Percentiles rank a stretch among this genome's conserved stretches.
Conservation (phyloP, 805 yeast genomes). For the Jamesozyma spencerorum region DNA sequence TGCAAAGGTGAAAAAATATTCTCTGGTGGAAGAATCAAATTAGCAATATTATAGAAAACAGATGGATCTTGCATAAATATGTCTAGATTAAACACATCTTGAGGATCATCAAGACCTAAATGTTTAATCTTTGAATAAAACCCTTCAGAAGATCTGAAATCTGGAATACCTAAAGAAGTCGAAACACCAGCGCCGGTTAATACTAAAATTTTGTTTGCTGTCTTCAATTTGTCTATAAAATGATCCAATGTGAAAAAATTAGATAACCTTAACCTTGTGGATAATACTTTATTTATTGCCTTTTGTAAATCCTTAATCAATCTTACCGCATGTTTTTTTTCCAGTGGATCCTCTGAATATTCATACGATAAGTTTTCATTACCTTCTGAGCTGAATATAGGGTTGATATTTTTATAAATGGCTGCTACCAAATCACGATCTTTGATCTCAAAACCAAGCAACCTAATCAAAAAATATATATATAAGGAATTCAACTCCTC, state of each 20-base stretch:
- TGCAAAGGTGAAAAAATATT: constrained; percentile 66
- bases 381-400: constrained; percentile 7
- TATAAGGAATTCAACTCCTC: constrained; percentile 50
- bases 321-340: constrained; percentile 38
- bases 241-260: constrained; percentile 50
- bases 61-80: constrained; percentile 69
- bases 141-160: constrained; percentile 83
- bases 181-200: constrained; percentile 92
- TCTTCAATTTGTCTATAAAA: constrained; percentile 43
- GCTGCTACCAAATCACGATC: constrained; percentile 30
- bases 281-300: constrained; percentile 55
- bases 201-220: constrained; percentile 55
- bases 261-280: constrained; percentile 46
- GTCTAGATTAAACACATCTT: constrained; percentile 72
- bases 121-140: constrained; percentile 60
- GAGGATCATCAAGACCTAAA: constrained; percentile 76
- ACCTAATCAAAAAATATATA: constrained; percentile 44
- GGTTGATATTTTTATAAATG: constrained; percentile 16
- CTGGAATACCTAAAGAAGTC: constrained; percentile 84
- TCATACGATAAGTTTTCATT: constrained; percentile 11
- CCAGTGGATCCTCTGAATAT: constrained; percentile 30
- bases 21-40: constrained; percentile 71
- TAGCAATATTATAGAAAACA: constrained; percentile 79
- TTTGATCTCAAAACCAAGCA: constrained; percentile 50
- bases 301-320: constrained; percentile 46